Evolutionary conservation across 257 asterid genomes (phyloP).

Genomic region (Haberlea rhodopensis): DNA sequence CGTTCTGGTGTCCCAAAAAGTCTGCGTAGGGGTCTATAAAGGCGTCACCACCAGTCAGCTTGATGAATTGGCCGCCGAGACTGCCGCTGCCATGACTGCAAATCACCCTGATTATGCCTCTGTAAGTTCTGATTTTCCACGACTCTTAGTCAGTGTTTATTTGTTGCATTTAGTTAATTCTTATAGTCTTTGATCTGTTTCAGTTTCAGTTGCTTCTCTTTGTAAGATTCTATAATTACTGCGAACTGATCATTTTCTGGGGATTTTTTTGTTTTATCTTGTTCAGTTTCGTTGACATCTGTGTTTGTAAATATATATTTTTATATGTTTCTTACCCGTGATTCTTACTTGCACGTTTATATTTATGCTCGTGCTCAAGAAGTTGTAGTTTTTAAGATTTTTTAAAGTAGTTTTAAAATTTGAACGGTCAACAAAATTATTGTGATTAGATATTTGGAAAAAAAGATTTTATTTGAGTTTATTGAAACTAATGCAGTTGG

Average conservation of each 20-base stretch:
- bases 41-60: conserved; percentile 97
- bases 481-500: conserved; percentile 52
- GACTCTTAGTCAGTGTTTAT: not conserved
- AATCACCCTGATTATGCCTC: conserved; percentile 95
- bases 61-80: conserved; percentile 96
- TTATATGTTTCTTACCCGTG: not conserved
- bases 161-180: too few species aligned
- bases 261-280: too few species aligned
- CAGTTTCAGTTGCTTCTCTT: not conserved
- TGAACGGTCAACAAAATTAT: too few species aligned
- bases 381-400: not conserved
- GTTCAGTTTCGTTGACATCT: not conserved
- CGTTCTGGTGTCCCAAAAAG: conserved; percentile 80
- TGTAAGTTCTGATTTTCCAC: conserved; percentile 40
- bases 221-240: not conserved
- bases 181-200: not conserved
- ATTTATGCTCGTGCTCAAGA: not conserved
- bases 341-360: not conserved
- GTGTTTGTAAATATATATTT: too few species aligned
- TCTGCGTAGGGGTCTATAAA: conserved; percentile 88
- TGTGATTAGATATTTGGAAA: not conserved
- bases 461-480: not conserved
- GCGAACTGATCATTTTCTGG: not conserved
- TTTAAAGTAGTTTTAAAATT: too few species aligned
- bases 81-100: conserved; percentile 95